Conservation (phyloP, 164 flowering plant genomes). For the Umbellularia californica region DNA sequence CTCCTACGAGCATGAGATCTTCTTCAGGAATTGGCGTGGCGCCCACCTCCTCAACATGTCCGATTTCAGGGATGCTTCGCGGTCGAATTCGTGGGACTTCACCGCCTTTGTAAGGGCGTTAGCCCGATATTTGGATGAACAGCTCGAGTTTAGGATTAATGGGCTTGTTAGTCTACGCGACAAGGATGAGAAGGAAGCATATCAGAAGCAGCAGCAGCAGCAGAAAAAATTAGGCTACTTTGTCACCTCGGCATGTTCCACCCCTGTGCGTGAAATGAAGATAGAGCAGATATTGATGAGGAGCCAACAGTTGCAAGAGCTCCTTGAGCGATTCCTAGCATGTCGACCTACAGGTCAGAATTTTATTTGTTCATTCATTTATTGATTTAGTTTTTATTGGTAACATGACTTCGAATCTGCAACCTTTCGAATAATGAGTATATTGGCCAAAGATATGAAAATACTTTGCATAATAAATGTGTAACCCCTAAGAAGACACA, state of each 20-base stretch:
- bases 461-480: no score
- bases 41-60: constrained; percentile 78
- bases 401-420: no score
- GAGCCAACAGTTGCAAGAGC: constrained; percentile 56
- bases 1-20: constrained; percentile 63
- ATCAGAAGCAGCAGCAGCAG: constrained; percentile 25
- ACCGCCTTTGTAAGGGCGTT: constrained; percentile 76
- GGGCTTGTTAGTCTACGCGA: constrained; percentile 34
- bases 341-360: constrained; percentile 72
- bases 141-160: constrained; percentile 65
- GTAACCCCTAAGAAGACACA: no score
- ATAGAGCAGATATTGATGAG: constrained; percentile 45
- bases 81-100: constrained; percentile 73
- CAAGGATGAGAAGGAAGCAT: background rate
- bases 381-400: no score
- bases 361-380: no score
- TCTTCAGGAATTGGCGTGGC: constrained; percentile 65
- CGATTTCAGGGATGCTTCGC: constrained; percentile 69
- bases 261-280: constrained; percentile 53
- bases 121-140: constrained; percentile 71
- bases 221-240: background rate
- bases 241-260: constrained; percentile 5
- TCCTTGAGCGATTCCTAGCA: constrained; percentile 77
- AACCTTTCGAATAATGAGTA: no score
- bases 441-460: no score